Evolutionary conservation across 306 rosid genomes (phyloP).

Genomic region (Malus asiatica): DNA sequence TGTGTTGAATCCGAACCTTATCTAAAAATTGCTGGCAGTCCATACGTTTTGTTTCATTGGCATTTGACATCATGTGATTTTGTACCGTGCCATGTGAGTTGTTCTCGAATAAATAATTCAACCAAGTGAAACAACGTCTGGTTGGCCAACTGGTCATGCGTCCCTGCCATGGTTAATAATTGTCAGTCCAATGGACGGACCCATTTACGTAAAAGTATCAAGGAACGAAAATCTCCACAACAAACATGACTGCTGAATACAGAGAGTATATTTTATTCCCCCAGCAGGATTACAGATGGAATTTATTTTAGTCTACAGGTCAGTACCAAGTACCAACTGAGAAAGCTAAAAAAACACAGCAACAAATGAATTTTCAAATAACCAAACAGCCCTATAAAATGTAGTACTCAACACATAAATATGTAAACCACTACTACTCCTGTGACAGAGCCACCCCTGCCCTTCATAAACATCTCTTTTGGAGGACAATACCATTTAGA

Average conservation of each 20-base stretch:
- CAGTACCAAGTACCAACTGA: background rate
- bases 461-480: background rate
- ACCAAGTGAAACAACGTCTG: too few relatives aligned
- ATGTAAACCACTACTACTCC: background rate
- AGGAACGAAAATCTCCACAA: too few relatives aligned
- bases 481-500: background rate
- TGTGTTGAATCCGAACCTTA: too few relatives aligned
- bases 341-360: background rate
- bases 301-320: background rate
- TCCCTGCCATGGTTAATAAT: background rate
- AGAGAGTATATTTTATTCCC: background rate
- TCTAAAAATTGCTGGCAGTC: too few relatives aligned
- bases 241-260: too few relatives aligned
- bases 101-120: too few relatives aligned
- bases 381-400: background rate
- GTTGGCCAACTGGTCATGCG: too few relatives aligned
- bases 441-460: background rate
- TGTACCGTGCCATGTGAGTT: too few relatives aligned
- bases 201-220: background rate
- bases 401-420: background rate
- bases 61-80: too few relatives aligned
- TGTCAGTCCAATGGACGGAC: background rate
- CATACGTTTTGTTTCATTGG: too few relatives aligned
- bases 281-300: background rate
- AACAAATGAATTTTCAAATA: background rate